Conservation (phyloP, 2,329 filamentous ascomycete species). For the Colletotrichum sp. region DNA sequence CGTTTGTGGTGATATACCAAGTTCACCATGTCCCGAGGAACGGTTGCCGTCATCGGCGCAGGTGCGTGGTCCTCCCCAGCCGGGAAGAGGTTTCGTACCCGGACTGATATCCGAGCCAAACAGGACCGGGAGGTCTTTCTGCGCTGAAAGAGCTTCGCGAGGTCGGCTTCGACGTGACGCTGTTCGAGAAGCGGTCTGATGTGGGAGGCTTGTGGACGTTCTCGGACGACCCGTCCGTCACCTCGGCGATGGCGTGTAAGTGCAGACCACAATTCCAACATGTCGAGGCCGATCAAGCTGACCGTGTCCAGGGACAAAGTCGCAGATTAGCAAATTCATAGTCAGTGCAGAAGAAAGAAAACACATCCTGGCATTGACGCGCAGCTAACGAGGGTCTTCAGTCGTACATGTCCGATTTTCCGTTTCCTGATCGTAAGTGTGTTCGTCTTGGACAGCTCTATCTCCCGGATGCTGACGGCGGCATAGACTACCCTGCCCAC, state of each 20-base stretch:
- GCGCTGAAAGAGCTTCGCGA: constrained; percentile 27
- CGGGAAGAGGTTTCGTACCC: no score
- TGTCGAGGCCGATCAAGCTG: background rate
- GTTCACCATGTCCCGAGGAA: background rate
- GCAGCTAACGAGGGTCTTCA: background rate
- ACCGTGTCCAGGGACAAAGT: background rate
- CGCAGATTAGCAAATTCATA: constrained; percentile 29
- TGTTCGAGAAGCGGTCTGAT: constrained; percentile 26
- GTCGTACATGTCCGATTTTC: constrained; percentile 28
- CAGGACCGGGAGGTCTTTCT: constrained; percentile 27
- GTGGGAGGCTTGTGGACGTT: constrained; percentile 29
- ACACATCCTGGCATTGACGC: background rate
- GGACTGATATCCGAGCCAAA: background rate
- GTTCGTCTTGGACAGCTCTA: background rate
- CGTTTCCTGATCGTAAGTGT: constrained; percentile 24
- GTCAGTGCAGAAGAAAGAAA: constrained; percentile 3
- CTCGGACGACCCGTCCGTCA: constrained; percentile 24
- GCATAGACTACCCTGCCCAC: background rate
- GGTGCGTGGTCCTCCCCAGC: background rate
- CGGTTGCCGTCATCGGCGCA: constrained; percentile 26
- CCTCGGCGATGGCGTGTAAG: constrained; percentile 13
- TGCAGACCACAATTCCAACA: background rate
- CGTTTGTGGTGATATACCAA: background rate
- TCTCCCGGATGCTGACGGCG: background rate
- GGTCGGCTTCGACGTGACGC: constrained; percentile 28